Evolutionary conservation across 202 grass and related monocot species (phyloP), one percentile per base, ranked within the genome.

Genomic region (Panicum virgatum): DNA sequence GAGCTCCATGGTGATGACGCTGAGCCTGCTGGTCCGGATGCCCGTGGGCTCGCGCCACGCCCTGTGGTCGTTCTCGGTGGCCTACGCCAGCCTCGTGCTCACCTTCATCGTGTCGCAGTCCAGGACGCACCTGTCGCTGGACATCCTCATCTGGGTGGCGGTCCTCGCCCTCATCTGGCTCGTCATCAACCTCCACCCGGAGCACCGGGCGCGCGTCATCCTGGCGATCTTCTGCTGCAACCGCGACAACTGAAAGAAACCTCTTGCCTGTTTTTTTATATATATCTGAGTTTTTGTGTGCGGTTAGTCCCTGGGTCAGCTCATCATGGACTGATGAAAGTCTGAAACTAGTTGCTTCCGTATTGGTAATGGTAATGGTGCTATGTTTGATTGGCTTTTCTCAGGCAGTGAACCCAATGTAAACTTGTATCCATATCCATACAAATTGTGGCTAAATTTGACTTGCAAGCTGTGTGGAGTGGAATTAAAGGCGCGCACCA

Each of bases 51-150:
- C 90, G 54, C 70, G 65, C 32, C 75, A 80, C 18, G 83, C 86
- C 15, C 25, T 80, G 48, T 89, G 83, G 75, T 80, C 86, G 0
- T 92, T 92, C 47, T 42, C 59, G 0, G 80, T 89, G 40, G 75
- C 87, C 42, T 92, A 81, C 83, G 81, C 86, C 64, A 89, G 86
- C 76, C 90, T 92, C 9, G 65, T 92, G 32, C 76, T 92, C 75
- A 80, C 83, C 56, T 92, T 92, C 75, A 27, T 86, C 26, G 76
- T 85, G 32, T 89, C 86, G 65, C 90, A 86, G 79, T 30, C 86
- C 19, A 85, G 27, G 63, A 82, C 85, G 53, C 66, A 66, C 76
- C 82, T 88, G 19, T 59, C 82, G 15, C 14, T 88, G 14, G 85
- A 88, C 60, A 65, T 91, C 65, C 0, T 62, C 71, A 4, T 91